Conservation (phyloP, 805 yeast species). For the Hanseniaspora opuntiae region DNA sequence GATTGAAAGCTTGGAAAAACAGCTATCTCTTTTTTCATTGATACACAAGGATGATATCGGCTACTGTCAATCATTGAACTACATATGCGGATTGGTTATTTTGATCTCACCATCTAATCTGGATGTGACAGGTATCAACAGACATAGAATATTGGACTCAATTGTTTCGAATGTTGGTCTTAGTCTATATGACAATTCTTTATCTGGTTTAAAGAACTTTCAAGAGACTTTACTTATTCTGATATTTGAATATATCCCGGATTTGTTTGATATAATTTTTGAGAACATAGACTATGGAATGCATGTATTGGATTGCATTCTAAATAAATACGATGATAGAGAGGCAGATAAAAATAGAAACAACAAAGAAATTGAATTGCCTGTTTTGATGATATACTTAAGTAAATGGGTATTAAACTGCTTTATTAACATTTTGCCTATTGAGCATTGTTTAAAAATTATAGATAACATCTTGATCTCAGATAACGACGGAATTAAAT, state of each 20-base stretch:
- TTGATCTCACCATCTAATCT: conserved; percentile 33
- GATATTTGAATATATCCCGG: conserved; percentile 6
- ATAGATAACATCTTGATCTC: conserved; percentile 46
- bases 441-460: conserved; percentile 72
- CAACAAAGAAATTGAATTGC: background rate
- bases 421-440: conserved; percentile 81
- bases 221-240: conserved; percentile 1
- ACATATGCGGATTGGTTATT: conserved; percentile 73
- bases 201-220: conserved; percentile 5
- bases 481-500: conserved; percentile 11
- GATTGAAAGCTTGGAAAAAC: conserved; percentile 5
- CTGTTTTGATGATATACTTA: conserved; percentile 10
- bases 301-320: background rate
- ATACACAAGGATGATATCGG: conserved; percentile 41
- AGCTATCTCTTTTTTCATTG: conserved; percentile 3
- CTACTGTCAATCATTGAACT: conserved; percentile 89
- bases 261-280: conserved; percentile 5
- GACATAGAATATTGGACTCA: background rate
- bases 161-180: conserved; percentile 1
- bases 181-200: conserved; percentile 2
- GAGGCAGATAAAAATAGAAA: background rate
- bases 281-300: background rate
- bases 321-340: background rate
- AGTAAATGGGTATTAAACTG: conserved; percentile 95
- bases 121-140: background rate